Conservation (phyloP, 805 yeast genomes). For the Debaryomyces tyrocola region DNA sequence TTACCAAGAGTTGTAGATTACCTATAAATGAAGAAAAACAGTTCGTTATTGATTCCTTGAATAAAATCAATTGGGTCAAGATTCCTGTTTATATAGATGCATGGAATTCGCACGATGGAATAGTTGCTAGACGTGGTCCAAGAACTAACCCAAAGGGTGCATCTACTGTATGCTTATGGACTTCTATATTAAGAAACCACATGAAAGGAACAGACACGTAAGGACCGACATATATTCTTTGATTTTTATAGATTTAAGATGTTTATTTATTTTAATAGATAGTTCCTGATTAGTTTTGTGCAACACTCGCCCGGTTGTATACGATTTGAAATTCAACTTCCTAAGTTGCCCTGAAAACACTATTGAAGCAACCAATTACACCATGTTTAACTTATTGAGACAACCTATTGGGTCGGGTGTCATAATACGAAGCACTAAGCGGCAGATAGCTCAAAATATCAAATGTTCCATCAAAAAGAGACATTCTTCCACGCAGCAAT, state of each 20-base stretch:
- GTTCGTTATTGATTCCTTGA: slow-evolving; percentile 53
- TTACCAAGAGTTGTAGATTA: slow-evolving; percentile 21
- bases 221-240: neutral
- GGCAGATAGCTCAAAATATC: neutral
- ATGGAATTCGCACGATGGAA: slow-evolving; percentile 83
- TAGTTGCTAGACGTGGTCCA: slow-evolving; percentile 74
- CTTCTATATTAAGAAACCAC: slow-evolving; percentile 35
- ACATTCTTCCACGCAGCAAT: neutral
- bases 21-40: slow-evolving; percentile 38
- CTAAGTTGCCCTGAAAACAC: too few relatives aligned
- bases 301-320: neutral
- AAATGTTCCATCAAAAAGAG: neutral
- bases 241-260: neutral
- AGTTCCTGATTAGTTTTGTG: neutral
- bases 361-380: neutral
- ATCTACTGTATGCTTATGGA: slow-evolving; percentile 53
- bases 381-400: neutral
- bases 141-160: slow-evolving; percentile 51
- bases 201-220: slow-evolving; percentile 10
- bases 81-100: slow-evolving; percentile 70
- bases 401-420: neutral
- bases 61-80: slow-evolving; percentile 71
- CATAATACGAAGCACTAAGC: neutral
- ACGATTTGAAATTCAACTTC: too few relatives aligned
- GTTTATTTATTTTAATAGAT: neutral